Percentiles rank a stretch among this genome's conserved stretches.
Evolutionary conservation across 495 filamentous ascomycete genomes (phyloP).

Genomic region (Aspergillus cavernicola): DNA sequence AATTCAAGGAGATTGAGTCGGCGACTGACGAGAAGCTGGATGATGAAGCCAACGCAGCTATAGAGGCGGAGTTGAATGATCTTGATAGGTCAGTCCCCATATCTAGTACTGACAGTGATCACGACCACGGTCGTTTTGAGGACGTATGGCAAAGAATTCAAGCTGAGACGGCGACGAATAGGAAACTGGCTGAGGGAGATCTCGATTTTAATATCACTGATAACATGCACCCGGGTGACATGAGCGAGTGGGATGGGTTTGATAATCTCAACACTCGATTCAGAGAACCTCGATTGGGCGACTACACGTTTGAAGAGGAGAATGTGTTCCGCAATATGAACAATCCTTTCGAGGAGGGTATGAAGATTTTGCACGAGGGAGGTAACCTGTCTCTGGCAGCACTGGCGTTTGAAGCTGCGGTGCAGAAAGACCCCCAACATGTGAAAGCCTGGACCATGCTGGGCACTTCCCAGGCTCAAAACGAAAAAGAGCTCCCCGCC

Average conservation of each 20-base stretch:
- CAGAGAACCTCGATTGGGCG: constrained; percentile 70
- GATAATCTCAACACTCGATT: constrained; percentile 57
- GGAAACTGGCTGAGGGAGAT: constrained; percentile 65
- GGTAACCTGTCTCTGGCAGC: constrained; percentile 93
- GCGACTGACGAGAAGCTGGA: constrained; percentile 61
- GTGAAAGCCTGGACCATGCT: constrained; percentile 90
- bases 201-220: constrained; percentile 49
- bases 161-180: constrained; percentile 70
- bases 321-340: constrained; percentile 74
- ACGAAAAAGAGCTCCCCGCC: constrained; percentile 97
- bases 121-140: constrained; percentile 78
- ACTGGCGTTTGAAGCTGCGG: constrained; percentile 94
- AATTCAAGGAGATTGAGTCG: constrained; percentile 86
- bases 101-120: constrained; percentile 28
- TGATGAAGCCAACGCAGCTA: constrained; percentile 67
- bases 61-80: constrained; percentile 85
- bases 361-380: constrained; percentile 84
- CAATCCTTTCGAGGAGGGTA: constrained; percentile 86
- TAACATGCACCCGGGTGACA: constrained; percentile 61
- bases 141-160: constrained; percentile 82
- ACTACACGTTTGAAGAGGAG: constrained; percentile 92
- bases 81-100: constrained; percentile 77
- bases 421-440: constrained; percentile 82
- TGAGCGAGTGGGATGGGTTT: constrained; percentile 70
- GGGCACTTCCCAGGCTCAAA: constrained; percentile 89